Evolutionary conservation across 164 flowering plant species (phyloP).

Genomic region (Vitis riparia): DNA sequence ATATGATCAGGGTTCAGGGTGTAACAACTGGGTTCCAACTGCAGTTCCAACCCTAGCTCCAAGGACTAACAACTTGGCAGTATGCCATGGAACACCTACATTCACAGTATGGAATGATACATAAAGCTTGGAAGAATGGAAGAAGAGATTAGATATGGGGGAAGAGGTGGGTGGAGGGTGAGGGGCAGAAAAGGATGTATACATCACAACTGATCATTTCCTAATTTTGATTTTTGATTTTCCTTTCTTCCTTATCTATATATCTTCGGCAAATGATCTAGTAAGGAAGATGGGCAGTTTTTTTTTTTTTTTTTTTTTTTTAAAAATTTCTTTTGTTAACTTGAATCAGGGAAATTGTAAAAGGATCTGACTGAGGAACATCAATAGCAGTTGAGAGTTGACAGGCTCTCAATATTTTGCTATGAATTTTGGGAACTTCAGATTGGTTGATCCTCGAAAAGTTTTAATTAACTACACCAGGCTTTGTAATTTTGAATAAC

Average conservation of each 20-base stretch:
- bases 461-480: conserved; percentile 18
- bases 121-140: conserved; percentile 7
- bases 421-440: conserved; percentile 52
- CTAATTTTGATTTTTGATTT: conserved; percentile 29
- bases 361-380: conserved; percentile 45
- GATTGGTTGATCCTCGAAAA: conserved; percentile 29
- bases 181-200: conserved; percentile 23
- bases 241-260: conserved; percentile 13
- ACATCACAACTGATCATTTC: conserved; percentile 25
- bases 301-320: neutral
- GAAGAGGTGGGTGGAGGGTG: conserved; percentile 5
- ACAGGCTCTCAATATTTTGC: conserved; percentile 25
- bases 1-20: conserved; percentile 44
- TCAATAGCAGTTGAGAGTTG: conserved; percentile 36
- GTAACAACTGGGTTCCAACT: conserved; percentile 65
- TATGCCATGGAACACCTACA: conserved; percentile 46
- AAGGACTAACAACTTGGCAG: conserved; percentile 36
- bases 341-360: conserved; percentile 3
- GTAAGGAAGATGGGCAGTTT: neutral
- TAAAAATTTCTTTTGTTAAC: too few relatives aligned
- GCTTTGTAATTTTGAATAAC: conserved; percentile 41
- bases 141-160: neutral
- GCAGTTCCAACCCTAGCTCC: conserved; percentile 44
- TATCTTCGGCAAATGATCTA: conserved; percentile 8
- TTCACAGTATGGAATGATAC: conserved; percentile 71